Percentiles rank a stretch among this genome's conserved stretches.
These are phyloP conservation scores for Candida sojae DNA, from an alignment of 1,139 yeast species.

Conservation along the genomic window DNA sequence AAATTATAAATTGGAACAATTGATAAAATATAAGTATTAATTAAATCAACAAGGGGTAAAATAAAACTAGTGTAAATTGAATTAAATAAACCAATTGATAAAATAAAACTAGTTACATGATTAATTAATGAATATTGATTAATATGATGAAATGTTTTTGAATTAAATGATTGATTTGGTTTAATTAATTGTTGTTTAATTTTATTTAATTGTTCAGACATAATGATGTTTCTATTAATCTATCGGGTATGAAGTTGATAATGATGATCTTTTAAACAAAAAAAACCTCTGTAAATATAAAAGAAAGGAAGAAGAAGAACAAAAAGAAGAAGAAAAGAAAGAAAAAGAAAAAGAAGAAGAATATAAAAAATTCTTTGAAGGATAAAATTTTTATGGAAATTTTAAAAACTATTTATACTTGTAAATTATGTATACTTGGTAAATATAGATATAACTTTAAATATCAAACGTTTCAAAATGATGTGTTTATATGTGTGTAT, in stretches of 20 bases:
- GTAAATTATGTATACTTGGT: too few species aligned
- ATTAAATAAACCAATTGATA: slow-evolving; percentile 28
- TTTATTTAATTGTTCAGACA: slow-evolving; percentile 15
- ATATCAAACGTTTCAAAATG: too few species aligned
- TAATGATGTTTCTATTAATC: background rate
- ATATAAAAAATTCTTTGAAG: too few species aligned
- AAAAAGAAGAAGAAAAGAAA: background rate
- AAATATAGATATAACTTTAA: too few species aligned
- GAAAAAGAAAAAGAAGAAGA: background rate
- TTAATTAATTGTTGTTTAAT: slow-evolving; percentile 11
- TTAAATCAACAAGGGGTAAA: slow-evolving; percentile 17
- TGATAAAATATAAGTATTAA: slow-evolving; percentile 24
- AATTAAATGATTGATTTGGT: slow-evolving; percentile 22
- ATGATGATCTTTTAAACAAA: background rate
- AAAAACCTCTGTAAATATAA: background rate
- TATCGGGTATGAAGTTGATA: background rate
- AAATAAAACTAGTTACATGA: slow-evolving; percentile 22
- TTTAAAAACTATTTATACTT: background rate
- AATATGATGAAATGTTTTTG: slow-evolving; percentile 38
- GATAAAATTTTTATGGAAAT: background rate
- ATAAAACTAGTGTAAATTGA: slow-evolving; percentile 22
- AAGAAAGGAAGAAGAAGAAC: background rate
- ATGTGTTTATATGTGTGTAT: too few species aligned
- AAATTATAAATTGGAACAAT: slow-evolving; percentile 25
- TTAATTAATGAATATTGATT: slow-evolving; percentile 33